phyloP scores from a whole-genome alignment of 208 protist genomes.

The Crithidia expoeki region DNA sequence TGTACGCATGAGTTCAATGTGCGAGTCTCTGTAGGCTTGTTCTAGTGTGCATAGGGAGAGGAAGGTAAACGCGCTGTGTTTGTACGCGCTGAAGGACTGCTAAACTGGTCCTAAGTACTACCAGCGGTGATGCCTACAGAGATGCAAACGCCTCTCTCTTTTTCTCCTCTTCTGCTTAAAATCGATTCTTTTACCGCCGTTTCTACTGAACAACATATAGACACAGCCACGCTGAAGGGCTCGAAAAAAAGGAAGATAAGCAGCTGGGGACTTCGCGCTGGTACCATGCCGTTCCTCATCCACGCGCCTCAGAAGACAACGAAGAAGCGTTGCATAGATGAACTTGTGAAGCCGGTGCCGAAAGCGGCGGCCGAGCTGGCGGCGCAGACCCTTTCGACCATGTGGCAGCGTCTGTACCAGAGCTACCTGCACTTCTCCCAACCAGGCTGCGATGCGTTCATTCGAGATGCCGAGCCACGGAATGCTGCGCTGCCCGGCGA shows the following conservation, averaged over 20 bases:
- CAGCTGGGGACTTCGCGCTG: not conserved
- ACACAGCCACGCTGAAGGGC: not conserved
- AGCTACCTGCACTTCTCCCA: constrained; percentile 39
- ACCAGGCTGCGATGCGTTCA: constrained; percentile 28
- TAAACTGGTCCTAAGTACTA: too few relatives aligned
- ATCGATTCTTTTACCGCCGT: too few relatives aligned
- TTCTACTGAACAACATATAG: not conserved
- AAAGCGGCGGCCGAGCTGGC: constrained; percentile 8
- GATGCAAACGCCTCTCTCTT: not conserved
- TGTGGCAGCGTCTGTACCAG: constrained; percentile 38
- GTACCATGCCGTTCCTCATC: constrained; percentile 27
- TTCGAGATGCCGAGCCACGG: not conserved
- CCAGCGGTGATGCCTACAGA: too few relatives aligned
- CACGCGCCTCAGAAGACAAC: not conserved
- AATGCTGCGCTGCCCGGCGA: not conserved
- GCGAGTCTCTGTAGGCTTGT: too few relatives aligned
- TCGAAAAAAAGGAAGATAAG: not conserved
- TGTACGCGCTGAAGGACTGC: too few relatives aligned
- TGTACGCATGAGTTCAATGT: too few relatives aligned
- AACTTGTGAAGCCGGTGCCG: constrained; percentile 15
- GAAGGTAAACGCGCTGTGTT: not conserved
- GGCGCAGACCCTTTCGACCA: constrained; percentile 22
- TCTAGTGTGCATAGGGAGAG: too few relatives aligned
- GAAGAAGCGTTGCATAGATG: not conserved
- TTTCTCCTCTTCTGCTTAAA: constrained; percentile 12